Conservation (phyloP, 257 asterid genomes). For the Solanum microdontum region DNA sequence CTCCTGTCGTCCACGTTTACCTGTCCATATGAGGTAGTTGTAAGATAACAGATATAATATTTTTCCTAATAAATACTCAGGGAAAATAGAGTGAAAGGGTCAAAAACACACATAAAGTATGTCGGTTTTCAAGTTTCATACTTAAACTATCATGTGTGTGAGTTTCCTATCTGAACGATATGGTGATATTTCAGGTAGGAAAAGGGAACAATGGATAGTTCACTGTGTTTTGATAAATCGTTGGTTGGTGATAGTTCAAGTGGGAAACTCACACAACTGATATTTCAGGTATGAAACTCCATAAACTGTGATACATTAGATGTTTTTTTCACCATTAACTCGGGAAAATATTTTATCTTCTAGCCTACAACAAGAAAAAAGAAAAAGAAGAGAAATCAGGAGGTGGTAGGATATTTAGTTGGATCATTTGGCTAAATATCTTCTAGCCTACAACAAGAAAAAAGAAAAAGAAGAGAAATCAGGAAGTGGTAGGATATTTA, state of each 20-base stretch:
- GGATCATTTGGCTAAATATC: neutral
- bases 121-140: too few relatives aligned
- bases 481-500: neutral
- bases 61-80: too few relatives aligned
- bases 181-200: too few relatives aligned
- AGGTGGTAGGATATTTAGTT: neutral
- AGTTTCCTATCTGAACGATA: neutral
- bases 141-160: neutral
- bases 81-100: too few relatives aligned
- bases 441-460: neutral
- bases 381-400: neutral
- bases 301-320: neutral
- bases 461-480: neutral
- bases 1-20: neutral
- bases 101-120: too few relatives aligned
- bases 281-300: neutral
- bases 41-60: too few relatives aligned
- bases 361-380: too few relatives aligned
- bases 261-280: neutral
- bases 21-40: neutral
- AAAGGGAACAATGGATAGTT: too few relatives aligned
- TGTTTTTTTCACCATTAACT: too few relatives aligned
- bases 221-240: too few relatives aligned
- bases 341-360: neutral
- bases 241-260: neutral